phyloP scores from a whole-genome alignment of 441 rosid species.

The Breynia disticha region DNA sequence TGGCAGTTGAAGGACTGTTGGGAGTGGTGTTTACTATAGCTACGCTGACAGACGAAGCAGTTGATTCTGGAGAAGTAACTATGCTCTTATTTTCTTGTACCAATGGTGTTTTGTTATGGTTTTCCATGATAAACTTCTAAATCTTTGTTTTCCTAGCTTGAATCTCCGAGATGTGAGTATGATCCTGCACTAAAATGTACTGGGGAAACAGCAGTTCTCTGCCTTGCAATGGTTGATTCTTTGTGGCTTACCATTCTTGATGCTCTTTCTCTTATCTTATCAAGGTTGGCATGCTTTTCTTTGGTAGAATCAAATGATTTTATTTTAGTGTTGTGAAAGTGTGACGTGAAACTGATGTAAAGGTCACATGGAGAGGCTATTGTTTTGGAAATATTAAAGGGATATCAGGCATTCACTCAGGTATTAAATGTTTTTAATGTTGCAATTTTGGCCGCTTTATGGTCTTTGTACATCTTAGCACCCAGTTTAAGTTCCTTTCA shows the following conservation, averaged over 20 bases:
- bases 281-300: conserved; percentile 50
- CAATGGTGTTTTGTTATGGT: neutral
- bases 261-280: conserved; percentile 78
- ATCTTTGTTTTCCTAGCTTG: conserved; percentile 48
- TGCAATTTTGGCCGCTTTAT: conserved; percentile 8
- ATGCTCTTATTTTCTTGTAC: conserved; percentile 10
- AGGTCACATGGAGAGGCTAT: conserved; percentile 99
- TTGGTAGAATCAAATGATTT: conserved; percentile 3
- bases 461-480: conserved; percentile 1
- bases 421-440: conserved; percentile 31
- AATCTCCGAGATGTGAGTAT: conserved; percentile 79
- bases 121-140: neutral
- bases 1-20: conserved; percentile 96
- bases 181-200: conserved; percentile 47
- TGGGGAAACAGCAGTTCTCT: conserved; percentile 73
- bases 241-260: conserved; percentile 98
- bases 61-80: conserved; percentile 88
- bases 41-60: conserved; percentile 96
- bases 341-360: conserved; percentile 33
- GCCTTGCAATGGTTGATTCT: conserved; percentile 91
- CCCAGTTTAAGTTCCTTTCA: too few species aligned
- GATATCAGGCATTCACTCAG: conserved; percentile 99
- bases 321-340: neutral
- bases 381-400: conserved; percentile 92
- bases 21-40: conserved; percentile 98